These are phyloP conservation scores for Acidiella bohemica DNA, from an alignment of 495 filamentous ascomycete genomes.

Conservation along the genomic window DNA sequence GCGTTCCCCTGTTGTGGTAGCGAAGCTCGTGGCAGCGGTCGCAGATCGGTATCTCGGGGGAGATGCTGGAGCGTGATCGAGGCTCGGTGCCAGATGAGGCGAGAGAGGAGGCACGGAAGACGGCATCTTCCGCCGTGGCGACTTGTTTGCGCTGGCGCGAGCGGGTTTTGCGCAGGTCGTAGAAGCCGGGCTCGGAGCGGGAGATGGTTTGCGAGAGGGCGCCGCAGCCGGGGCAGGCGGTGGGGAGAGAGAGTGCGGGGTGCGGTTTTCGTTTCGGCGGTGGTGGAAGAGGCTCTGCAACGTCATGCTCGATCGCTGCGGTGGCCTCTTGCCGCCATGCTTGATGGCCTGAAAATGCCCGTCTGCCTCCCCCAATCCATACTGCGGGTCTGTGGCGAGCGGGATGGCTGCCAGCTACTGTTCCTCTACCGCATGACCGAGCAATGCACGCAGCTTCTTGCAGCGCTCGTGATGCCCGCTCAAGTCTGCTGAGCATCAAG, in stretches of 20 bases:
- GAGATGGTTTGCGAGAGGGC: slow-evolving; percentile 62
- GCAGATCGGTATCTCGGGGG: slow-evolving; percentile 47
- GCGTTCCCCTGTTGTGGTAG: slow-evolving; percentile 55
- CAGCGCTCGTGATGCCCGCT: not conserved
- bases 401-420: not conserved
- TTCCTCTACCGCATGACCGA: not conserved
- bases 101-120: slow-evolving; percentile 20
- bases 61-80: not conserved
- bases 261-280: not conserved
- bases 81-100: not conserved
- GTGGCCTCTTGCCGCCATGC: not conserved
- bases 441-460: not conserved
- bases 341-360: slow-evolving; percentile 1
- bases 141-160: slow-evolving; percentile 32
- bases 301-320: not conserved
- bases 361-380: slow-evolving; percentile 2
- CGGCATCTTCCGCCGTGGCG: slow-evolving; percentile 22
- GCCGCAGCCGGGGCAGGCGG: slow-evolving; percentile 74
- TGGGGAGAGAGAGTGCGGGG: too few relatives aligned
- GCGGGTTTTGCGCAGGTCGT: slow-evolving; percentile 30
- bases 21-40: slow-evolving; percentile 73
- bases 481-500: not conserved
- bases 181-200: slow-evolving; percentile 65
- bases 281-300: not conserved
- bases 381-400: not conserved